phyloP scores from a whole-genome alignment of 2,329 filamentous ascomycete species.

The Xylariaceae sp. region DNA sequence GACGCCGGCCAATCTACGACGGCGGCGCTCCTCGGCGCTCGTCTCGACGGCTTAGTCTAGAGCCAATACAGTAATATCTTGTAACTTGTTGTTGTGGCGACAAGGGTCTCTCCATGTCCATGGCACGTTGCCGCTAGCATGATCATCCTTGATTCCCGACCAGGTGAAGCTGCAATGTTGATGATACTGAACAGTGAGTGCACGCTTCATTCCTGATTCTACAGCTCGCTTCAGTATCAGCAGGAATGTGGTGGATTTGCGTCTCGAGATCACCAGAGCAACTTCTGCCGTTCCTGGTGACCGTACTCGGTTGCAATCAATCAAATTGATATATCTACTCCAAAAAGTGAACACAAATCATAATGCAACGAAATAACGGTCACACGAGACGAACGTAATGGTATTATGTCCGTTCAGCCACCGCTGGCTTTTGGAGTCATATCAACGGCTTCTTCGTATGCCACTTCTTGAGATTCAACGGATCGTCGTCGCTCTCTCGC shows the following conservation, averaged over 20 bases:
- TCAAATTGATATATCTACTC: background rate
- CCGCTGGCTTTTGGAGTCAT: background rate
- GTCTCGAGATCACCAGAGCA: too few species aligned
- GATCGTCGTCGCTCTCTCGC: background rate
- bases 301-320: background rate
- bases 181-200: background rate
- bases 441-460: background rate
- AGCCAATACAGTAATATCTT: conserved; percentile 7
- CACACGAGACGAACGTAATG: background rate
- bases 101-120: background rate
- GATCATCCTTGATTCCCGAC: background rate
- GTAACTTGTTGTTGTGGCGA: too few species aligned
- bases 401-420: too few species aligned
- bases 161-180: background rate
- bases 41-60: background rate
- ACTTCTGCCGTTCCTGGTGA: too few species aligned
- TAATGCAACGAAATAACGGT: background rate
- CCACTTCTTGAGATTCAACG: too few species aligned
- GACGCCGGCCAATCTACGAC: conserved; percentile 4
- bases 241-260: too few species aligned
- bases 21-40: background rate
- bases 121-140: background rate
- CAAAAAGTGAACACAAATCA: background rate
- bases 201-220: too few species aligned
- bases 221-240: too few species aligned